phyloP scores from a whole-genome alignment of 441 rosid genomes.

The Rhodomyrtus psidioides region DNA sequence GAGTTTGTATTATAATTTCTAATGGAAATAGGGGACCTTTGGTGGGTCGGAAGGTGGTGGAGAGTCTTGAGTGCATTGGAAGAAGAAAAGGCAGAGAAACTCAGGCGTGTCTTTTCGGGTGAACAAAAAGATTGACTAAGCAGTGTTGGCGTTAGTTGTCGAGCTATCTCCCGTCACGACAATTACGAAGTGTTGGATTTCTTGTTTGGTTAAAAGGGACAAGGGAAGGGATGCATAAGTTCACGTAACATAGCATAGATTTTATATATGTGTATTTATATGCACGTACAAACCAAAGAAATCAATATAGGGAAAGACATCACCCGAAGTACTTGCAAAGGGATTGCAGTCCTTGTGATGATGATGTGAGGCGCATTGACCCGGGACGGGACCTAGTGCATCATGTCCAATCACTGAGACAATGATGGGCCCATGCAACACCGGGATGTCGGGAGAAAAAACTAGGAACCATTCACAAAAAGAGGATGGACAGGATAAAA shows the following conservation, averaged over 20 bases:
- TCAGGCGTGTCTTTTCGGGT: constrained; percentile 15
- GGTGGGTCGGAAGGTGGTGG: constrained; percentile 17
- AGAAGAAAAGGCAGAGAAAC: constrained; percentile 14
- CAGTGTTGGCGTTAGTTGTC: constrained; percentile 25
- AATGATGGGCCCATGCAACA: background rate
- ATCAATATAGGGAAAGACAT: background rate
- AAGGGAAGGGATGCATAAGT: background rate
- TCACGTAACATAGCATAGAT: background rate
- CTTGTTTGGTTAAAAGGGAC: background rate
- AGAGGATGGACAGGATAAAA: background rate
- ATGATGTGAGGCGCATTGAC: background rate
- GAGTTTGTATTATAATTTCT: background rate
- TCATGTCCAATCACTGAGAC: background rate
- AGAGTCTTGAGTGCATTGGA: background rate
- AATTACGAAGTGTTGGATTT: background rate
- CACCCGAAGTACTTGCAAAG: background rate
- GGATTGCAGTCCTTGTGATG: background rate
- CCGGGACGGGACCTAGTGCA: background rate
- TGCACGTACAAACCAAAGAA: background rate
- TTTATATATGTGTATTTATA: background rate
- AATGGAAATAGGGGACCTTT: background rate
- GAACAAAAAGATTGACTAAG: constrained; percentile 43
- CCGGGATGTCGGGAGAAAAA: background rate
- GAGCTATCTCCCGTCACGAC: constrained; percentile 8
- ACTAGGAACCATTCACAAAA: background rate